phyloP scores from a whole-genome alignment of 2,329 filamentous ascomycete species.

The Alternaria panax region DNA sequence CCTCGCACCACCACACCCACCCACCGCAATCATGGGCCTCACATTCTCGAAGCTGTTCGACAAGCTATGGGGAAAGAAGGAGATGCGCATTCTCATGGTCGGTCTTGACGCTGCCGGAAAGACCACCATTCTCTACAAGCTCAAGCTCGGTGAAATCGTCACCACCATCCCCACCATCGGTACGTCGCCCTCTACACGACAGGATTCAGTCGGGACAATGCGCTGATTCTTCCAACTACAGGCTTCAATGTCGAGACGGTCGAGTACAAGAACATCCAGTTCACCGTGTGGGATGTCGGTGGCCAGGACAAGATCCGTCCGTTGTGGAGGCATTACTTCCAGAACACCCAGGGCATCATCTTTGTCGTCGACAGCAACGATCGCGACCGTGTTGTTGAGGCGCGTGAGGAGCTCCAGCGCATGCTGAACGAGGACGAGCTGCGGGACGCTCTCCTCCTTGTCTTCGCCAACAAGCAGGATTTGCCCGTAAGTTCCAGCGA shows the following conservation, averaged over 20 bases:
- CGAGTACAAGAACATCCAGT: conserved; percentile 99
- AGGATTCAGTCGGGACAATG: conserved; percentile 4
- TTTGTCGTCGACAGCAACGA: conserved; percentile 98
- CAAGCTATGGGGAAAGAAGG: conserved; percentile 98
- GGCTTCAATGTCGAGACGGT: conserved; percentile 99
- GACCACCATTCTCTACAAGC: conserved; percentile 96
- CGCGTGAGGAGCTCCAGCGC: conserved; percentile 89
- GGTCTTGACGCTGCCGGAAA: conserved; percentile 98
- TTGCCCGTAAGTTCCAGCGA: conserved; percentile 68
- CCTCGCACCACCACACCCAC: conserved; percentile 34
- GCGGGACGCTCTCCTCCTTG: conserved; percentile 90
- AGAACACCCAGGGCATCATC: conserved; percentile 95
- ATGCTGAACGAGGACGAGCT: conserved; percentile 99
- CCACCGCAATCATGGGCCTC: conserved; percentile 82
- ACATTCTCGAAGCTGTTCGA: conserved; percentile 96
- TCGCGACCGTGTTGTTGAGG: conserved; percentile 89
- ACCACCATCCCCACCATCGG: conserved; percentile 97
- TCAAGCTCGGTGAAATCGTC: conserved; percentile 97
- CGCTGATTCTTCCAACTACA: conserved; percentile 41
- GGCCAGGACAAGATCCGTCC: conserved; percentile 99
- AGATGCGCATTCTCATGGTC: conserved; percentile 98
- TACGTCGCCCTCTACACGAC: conserved; percentile 42
- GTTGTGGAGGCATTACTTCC: conserved; percentile 96
- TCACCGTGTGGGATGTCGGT: conserved; percentile 99
- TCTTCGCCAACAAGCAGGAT: conserved; percentile 99